phyloP scores from a whole-genome alignment of 1,139 yeast species.

The Nakaseomyces sp. region DNA sequence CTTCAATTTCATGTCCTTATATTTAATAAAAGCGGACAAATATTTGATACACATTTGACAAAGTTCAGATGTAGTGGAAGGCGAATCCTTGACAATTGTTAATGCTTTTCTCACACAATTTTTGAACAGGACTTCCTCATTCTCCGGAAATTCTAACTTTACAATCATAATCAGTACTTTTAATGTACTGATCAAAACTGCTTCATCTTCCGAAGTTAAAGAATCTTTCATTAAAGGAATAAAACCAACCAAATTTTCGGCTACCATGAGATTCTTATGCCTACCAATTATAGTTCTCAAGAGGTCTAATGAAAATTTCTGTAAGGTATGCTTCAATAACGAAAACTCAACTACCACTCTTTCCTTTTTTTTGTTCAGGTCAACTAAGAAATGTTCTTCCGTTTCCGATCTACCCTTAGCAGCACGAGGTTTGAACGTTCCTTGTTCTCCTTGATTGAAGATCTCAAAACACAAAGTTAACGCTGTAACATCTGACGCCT shows the following conservation, averaged over 20 bases:
- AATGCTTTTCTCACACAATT: conserved; percentile 56
- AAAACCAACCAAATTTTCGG: conserved; percentile 59
- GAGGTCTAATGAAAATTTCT: conserved; percentile 71
- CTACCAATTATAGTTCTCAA: conserved; percentile 63
- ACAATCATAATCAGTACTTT: conserved; percentile 54
- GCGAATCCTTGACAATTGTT: conserved; percentile 61
- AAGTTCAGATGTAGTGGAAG: conserved; percentile 71
- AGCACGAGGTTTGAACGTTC: conserved; percentile 15
- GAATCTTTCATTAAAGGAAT: conserved; percentile 61
- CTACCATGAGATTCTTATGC: conserved; percentile 49
- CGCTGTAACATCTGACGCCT: conserved; percentile 49
- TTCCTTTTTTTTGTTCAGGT: conserved; percentile 50
- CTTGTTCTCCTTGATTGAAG: conserved; percentile 44
- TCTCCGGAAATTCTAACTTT: conserved; percentile 53
- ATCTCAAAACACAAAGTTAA: conserved; percentile 69
- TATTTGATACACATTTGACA: conserved; percentile 75
- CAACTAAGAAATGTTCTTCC: conserved; percentile 61
- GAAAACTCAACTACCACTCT: conserved; percentile 46
- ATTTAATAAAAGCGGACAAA: conserved; percentile 63
- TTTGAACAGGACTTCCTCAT: conserved; percentile 45
- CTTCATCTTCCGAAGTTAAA: conserved; percentile 60
- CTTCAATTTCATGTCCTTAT: conserved; percentile 58
- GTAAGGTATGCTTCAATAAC: conserved; percentile 49
- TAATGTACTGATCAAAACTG: conserved; percentile 60
- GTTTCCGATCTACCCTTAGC: conserved; percentile 27